These are phyloP conservation scores for Corymbia citriodora DNA, from an alignment of 441 rosid species.

Conservation along the genomic window DNA sequence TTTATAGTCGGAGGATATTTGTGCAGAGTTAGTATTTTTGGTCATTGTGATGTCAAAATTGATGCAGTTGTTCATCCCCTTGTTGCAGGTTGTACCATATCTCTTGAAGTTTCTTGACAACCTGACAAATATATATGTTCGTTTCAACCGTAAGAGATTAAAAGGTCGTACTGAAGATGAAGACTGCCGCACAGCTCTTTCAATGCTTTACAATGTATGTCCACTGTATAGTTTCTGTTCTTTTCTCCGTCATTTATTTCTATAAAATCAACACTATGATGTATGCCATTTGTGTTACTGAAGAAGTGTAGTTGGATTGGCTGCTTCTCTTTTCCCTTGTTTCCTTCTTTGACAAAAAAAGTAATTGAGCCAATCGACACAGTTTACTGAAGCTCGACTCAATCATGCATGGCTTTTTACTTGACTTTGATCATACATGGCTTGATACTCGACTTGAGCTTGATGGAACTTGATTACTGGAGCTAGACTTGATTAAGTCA, in stretches of 20 bases:
- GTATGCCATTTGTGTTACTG: background rate
- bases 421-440: background rate
- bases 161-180: slow-evolving; percentile 94
- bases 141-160: slow-evolving; percentile 94
- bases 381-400: background rate
- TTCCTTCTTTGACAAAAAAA: background rate
- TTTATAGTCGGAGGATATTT: background rate
- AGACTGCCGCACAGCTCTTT: slow-evolving; percentile 86
- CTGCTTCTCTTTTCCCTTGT: background rate
- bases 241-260: background rate
- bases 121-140: slow-evolving; percentile 93
- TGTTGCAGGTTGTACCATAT: slow-evolving; percentile 86
- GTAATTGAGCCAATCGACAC: background rate
- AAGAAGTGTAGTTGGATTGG: background rate
- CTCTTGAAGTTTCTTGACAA: slow-evolving; percentile 92
- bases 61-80: background rate
- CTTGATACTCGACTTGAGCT: background rate
- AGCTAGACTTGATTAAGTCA: background rate
- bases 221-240: background rate
- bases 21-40: background rate
- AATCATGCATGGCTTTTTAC: background rate
- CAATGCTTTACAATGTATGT: slow-evolving; percentile 87
- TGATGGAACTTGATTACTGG: background rate
- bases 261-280: background rate
- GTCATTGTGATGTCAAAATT: background rate